A percentile compares a stretch with the other conserved stretches of the same genome.
These are phyloP conservation scores for Microthlaspi erraticum DNA, from an alignment of 345 rosid species.

Conservation along the genomic window DNA sequence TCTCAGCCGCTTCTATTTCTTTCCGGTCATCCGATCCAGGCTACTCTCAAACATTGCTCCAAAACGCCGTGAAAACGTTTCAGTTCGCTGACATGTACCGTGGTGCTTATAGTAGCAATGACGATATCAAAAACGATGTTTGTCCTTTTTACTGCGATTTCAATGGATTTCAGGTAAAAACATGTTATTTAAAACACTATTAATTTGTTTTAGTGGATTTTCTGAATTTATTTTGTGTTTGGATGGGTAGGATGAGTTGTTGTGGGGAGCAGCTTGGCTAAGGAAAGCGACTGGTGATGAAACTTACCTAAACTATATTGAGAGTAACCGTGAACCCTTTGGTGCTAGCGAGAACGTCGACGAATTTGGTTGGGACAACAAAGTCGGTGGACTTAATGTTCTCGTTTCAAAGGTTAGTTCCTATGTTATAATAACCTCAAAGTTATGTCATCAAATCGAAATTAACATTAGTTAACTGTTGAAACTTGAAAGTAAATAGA, in stretches of 20 bases:
- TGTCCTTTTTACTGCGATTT: conserved; percentile 98
- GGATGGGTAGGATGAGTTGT: conserved; percentile 77
- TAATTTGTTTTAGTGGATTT: neutral
- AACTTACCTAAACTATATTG: conserved; percentile 66
- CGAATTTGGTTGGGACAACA: conserved; percentile 98
- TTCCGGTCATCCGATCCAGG: conserved; percentile 80
- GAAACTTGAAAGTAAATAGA: neutral
- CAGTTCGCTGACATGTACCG: conserved; percentile 77
- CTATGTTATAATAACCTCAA: neutral
- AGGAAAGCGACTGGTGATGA: conserved; percentile 74
- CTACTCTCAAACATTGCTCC: conserved; percentile 72
- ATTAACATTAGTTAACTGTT: neutral
- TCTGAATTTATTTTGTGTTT: conserved; percentile 2
- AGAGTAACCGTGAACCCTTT: conserved; percentile 78
- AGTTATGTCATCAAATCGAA: conserved; percentile 4
- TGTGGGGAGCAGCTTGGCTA: conserved; percentile 99
- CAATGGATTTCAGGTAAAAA: conserved; percentile 70
- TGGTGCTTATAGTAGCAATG: conserved; percentile 93
- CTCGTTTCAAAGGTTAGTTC: conserved; percentile 80
- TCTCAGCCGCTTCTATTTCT: conserved; percentile 89
- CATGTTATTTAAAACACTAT: neutral
- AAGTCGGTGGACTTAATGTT: conserved; percentile 92
- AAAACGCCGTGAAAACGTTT: conserved; percentile 62
- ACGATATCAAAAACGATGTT: conserved; percentile 63
- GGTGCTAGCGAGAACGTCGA: conserved; percentile 92